phyloP scores from a whole-genome alignment of 768 basidiomycete genomes.

The Mrakia gelida region DNA sequence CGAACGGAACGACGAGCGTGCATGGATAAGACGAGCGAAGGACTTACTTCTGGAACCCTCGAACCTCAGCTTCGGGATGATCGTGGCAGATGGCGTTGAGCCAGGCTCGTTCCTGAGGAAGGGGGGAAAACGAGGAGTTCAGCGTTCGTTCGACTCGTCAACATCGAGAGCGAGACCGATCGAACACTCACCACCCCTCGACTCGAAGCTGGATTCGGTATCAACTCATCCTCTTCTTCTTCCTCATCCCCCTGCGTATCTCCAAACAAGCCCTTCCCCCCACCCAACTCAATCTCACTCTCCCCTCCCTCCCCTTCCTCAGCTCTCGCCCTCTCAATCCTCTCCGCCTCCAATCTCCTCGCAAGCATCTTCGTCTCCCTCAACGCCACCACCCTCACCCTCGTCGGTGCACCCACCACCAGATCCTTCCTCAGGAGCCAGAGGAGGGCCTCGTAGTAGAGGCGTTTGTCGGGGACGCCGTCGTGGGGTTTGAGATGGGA shows the following conservation, averaged over 20 bases:
- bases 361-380: slow-evolving; percentile 62
- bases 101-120: not conserved
- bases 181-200: slow-evolving; percentile 15
- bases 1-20: not conserved
- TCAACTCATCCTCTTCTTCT: slow-evolving; percentile 16
- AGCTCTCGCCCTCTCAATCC: slow-evolving; percentile 48
- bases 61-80: slow-evolving; percentile 42
- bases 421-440: slow-evolving; percentile 78
- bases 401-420: slow-evolving; percentile 75
- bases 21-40: not conserved
- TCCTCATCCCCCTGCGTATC: not conserved
- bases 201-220: slow-evolving; percentile 9
- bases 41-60: slow-evolving; percentile 69
- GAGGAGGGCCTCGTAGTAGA: slow-evolving; percentile 75
- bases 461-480: slow-evolving; percentile 53
- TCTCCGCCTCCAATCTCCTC: not conserved
- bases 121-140: no score
- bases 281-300: slow-evolving; percentile 71
- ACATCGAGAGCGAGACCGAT: not conserved
- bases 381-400: slow-evolving; percentile 76
- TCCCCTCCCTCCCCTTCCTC: slow-evolving; percentile 49
- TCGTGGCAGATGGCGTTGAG: not conserved
- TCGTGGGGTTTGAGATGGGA: slow-evolving; percentile 51
- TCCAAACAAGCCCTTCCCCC: slow-evolving; percentile 60
- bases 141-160: no score